A percentile compares a stretch with the other conserved stretches of the same genome.
phyloP scores from a whole-genome alignment of 2,329 filamentous ascomycete species.

The Clonostachys byssicola region DNA sequence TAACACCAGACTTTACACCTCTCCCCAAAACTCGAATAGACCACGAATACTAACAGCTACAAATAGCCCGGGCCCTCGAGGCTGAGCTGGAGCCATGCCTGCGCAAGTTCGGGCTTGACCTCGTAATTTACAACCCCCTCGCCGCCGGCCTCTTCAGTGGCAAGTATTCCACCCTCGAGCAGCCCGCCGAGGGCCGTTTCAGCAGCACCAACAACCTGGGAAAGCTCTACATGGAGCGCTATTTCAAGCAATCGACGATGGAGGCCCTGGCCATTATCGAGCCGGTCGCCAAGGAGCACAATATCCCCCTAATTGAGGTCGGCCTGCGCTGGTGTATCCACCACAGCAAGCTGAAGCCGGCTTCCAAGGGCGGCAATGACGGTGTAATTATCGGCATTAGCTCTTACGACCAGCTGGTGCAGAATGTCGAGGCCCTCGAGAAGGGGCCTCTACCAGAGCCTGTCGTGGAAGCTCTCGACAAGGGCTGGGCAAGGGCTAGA shows the following conservation, averaged over 20 bases:
- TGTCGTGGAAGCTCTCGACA: constrained; percentile 1
- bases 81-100: constrained; percentile 62
- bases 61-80: constrained; percentile 58
- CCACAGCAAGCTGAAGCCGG: constrained; percentile 2
- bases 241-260: constrained; percentile 2
- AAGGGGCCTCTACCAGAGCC: constrained; percentile 2
- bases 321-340: constrained; percentile 2
- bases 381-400: constrained; percentile 2
- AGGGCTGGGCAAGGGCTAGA: constrained; percentile 1
- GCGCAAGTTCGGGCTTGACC: constrained; percentile 62
- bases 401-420: constrained; percentile 35
- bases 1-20: background rate
- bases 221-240: constrained; percentile 4
- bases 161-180: constrained; percentile 33
- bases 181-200: constrained; percentile 18
- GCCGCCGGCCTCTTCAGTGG: constrained; percentile 68
- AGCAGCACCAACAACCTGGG: constrained; percentile 5
- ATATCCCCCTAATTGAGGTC: constrained; percentile 2
- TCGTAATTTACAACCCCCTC: constrained; percentile 69
- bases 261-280: constrained; percentile 2
- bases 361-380: constrained; percentile 2
- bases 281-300: constrained; percentile 1
- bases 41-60: constrained; percentile 3
- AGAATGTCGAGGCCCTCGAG: constrained; percentile 31
- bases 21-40: too few relatives aligned